Evolutionary conservation across 1,139 yeast species (phyloP).

Genomic region (Yamadazyma buinensis): DNA sequence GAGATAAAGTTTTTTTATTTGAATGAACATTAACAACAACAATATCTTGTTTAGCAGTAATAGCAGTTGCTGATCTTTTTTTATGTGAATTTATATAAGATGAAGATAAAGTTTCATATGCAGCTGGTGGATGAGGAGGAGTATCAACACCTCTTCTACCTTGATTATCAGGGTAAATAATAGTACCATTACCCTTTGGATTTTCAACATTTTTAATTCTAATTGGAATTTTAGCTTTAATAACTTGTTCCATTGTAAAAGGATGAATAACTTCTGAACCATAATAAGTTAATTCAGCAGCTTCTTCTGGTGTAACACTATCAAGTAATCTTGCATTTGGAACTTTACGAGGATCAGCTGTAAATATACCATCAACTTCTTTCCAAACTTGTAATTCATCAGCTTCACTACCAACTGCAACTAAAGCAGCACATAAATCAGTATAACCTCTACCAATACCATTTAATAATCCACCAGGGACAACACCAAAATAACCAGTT

Average conservation of each 20-base stretch:
- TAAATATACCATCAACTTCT: slow-evolving; percentile 97
- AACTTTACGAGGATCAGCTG: slow-evolving; percentile 97
- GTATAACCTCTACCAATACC: slow-evolving; percentile 98
- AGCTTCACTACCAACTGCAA: slow-evolving; percentile 89
- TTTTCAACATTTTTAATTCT: slow-evolving; percentile 94
- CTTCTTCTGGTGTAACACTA: slow-evolving; percentile 96
- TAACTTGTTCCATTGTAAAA: slow-evolving; percentile 98
- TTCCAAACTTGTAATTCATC: slow-evolving; percentile 97
- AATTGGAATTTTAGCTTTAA: slow-evolving; percentile 91
- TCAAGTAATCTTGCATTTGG: slow-evolving; percentile 81
- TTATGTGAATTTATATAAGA: slow-evolving; percentile 45
- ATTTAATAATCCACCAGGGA: slow-evolving; percentile 89
- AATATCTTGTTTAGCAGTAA: slow-evolving; percentile 89
- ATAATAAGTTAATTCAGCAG: slow-evolving; percentile 94
- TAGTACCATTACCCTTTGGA: slow-evolving; percentile 86
- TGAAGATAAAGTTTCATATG: slow-evolving; percentile 51
- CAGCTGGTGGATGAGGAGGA: slow-evolving; percentile 93
- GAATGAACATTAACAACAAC: slow-evolving; percentile 92
- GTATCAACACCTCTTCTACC: slow-evolving; percentile 84
- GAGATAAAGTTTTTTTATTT: slow-evolving; percentile 86
- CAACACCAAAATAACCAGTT: slow-evolving; percentile 92
- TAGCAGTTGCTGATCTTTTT: slow-evolving; percentile 89
- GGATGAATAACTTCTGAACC: slow-evolving; percentile 99
- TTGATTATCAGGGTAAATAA: slow-evolving; percentile 86
- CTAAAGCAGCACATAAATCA: slow-evolving; percentile 93